Evolutionary conservation across 1,284 basidiomycete genomes (phyloP).

Genomic region (Agroathelia rolfsii): DNA sequence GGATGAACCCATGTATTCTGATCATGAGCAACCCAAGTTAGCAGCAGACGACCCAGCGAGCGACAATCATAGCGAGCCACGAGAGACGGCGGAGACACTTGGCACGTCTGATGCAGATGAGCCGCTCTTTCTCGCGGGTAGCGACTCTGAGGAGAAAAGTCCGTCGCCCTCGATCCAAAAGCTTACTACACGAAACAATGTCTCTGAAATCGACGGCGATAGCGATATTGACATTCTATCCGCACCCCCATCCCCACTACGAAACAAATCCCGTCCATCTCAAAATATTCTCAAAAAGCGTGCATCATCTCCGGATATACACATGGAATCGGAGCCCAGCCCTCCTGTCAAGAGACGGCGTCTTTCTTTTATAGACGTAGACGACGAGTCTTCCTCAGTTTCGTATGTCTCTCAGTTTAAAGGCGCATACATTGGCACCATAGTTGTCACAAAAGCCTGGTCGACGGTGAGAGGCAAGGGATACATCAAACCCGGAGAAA

Average conservation of each 20-base stretch:
- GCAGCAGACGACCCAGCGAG: conserved; percentile 3
- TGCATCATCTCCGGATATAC: conserved; percentile 22
- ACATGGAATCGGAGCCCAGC: background rate
- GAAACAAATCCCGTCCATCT: conserved; percentile 19
- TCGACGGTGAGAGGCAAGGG: conserved; percentile 67
- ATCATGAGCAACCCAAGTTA: background rate
- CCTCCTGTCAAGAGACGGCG: conserved; percentile 43
- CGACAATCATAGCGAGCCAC: background rate
- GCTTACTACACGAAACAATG: conserved; percentile 12
- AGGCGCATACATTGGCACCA: conserved; percentile 50
- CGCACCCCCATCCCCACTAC: no score
- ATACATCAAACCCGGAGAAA: conserved; percentile 58
- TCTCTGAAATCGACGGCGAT: conserved; percentile 23
- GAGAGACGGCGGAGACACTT: no score
- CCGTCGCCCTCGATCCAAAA: conserved; percentile 13
- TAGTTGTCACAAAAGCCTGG: conserved; percentile 71
- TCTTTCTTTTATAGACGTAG: conserved; percentile 18
- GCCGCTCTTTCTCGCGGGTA: conserved; percentile 46
- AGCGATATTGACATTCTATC: conserved; percentile 7
- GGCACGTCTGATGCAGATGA: conserved; percentile 15
- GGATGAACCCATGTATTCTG: conserved; percentile 10
- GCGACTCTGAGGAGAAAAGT: conserved; percentile 41
- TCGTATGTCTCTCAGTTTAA: conserved; percentile 7
- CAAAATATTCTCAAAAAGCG: conserved; percentile 27
- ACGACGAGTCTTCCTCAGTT: background rate